Evolutionary conservation across 768 basidiomycete species (phyloP), one percentile per base, ranked within the genome.

Genomic region (Phylloporus sp.): DNA sequence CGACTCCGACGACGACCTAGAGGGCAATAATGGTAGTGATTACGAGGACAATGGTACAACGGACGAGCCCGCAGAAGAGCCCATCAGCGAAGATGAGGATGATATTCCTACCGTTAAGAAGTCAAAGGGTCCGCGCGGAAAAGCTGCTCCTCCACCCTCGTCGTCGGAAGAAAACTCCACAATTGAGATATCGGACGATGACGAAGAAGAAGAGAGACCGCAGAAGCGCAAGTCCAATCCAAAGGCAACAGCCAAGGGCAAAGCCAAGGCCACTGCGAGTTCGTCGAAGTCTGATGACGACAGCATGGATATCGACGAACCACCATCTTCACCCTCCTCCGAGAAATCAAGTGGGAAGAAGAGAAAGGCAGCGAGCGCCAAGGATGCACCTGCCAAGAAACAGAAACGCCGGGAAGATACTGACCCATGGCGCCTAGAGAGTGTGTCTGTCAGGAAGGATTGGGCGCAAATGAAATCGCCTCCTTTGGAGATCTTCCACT

Each of bases 401-500:
- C 75, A 78, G 62, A 85, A 81, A 70, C 80, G 80, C 27, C 74
- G 77, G 35, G 81, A 85, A 53, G 74, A 73, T 39, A 81, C 71
- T 40, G 87, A 93, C 62, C 85, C 88, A 7, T 91, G 93, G 89
- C 85, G 84, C 50, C 80, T 95, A 2, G 76, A 77, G 31, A 78
- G 78, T 2, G 69, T 73, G 23, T 68, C 73, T 0, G 91, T 91
- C 12, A 75, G 78, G 61, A 76, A 74, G 47, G 84, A 95, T 57
- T 95, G 85, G 85, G 85, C 74, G 7, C 71, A 82, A 60, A 88
- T 94, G 84, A 78, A 82, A 46, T 80, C 84, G 1, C 92, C 94
- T 1, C 88, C 92, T 16, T 72, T 97, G 47, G 91, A 95, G 69
- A 86, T 93, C 77, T 97, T 97, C 81, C 82, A 93, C 62, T 97